Evolutionary conservation across 306 rosid species (phyloP), one percentile per base, ranked within the genome.

Genomic region (Prosopis cineraria): DNA sequence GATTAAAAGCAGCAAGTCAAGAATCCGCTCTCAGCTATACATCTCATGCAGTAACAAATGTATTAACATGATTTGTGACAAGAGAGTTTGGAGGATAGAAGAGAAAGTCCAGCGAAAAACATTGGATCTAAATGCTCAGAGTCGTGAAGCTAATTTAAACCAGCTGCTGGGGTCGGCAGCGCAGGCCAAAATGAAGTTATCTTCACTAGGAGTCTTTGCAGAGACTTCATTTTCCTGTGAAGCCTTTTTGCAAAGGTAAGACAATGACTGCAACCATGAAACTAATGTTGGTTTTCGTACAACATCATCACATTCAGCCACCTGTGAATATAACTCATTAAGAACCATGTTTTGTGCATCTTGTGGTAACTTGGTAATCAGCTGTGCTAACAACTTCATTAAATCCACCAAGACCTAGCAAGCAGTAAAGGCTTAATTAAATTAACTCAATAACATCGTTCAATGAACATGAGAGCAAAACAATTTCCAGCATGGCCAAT

Each of bases 181-280:
- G 47, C 27, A 7, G 25, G 81, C 59, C 68, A 77, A 79, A 33
- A 63, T 71, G 10, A 17, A 29, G 25, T 66, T 75, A 50, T 59
- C 69, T 79, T 81, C 76, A 76, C 77, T 69, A 79, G 47, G 69
- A 76, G 43, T 78, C 66, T 66, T 79, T 73, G 33, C 58, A 72
- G 88, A 75, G 68, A 40, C 64, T 16, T 69, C 69, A 84, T 67
- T 85, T 79, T 53, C 76, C 65, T 81, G 82, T 39, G 83, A 70
- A 79, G 80, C 74, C 33, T 81, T 89, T 45, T 85, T 75, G 84
- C 97, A 92, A 77, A 94, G 84, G 84, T 87, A 94, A 80, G 98
- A 90, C 59, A 94, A 79, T 31, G 98, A 94, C 78, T 92, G 98
- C 79, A 94, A 77, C 98, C 98, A 94, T 74, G 97, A 94, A 81